Conservation (phyloP, 257 asterid genomes). For the Solanum pinnatisectum region DNA sequence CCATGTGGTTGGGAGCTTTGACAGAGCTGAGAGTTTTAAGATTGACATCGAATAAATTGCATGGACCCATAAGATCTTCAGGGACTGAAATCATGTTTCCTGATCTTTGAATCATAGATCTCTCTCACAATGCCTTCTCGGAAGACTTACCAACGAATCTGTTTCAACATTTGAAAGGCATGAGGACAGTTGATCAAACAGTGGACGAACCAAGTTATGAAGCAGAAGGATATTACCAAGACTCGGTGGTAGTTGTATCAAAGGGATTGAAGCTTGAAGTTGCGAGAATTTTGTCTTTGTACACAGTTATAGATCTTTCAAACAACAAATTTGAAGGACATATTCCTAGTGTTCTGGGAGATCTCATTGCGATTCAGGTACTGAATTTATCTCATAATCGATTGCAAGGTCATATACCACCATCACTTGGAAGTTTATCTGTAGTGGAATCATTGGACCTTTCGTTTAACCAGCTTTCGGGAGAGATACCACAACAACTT, state of each 20-base stretch:
- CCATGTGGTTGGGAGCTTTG: neutral
- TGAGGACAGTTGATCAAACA: too few species aligned
- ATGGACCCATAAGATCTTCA: neutral
- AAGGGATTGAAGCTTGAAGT: neutral
- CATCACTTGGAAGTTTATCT: neutral
- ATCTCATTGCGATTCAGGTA: neutral
- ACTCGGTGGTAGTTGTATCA: neutral
- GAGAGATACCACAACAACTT: neutral
- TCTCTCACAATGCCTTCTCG: neutral
- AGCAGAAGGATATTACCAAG: neutral
- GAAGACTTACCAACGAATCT: neutral
- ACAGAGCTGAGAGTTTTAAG: neutral
- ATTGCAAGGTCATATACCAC: neutral
- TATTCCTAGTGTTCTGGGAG: neutral
- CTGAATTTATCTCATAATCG: neutral
- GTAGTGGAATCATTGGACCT: neutral
- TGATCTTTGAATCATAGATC: neutral
- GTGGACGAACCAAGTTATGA: fast-evolving
- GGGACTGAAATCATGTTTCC: neutral
- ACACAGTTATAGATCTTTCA: neutral
- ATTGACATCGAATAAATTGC: neutral
- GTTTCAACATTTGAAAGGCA: too few species aligned
- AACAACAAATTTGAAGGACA: neutral
- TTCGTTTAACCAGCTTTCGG: neutral
- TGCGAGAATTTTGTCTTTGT: neutral